A percentile compares a stretch with the other conserved stretches of the same genome.
Conservation (phyloP, 495 filamentous ascomycete genomes). For the Penicillium maclennaniae region DNA sequence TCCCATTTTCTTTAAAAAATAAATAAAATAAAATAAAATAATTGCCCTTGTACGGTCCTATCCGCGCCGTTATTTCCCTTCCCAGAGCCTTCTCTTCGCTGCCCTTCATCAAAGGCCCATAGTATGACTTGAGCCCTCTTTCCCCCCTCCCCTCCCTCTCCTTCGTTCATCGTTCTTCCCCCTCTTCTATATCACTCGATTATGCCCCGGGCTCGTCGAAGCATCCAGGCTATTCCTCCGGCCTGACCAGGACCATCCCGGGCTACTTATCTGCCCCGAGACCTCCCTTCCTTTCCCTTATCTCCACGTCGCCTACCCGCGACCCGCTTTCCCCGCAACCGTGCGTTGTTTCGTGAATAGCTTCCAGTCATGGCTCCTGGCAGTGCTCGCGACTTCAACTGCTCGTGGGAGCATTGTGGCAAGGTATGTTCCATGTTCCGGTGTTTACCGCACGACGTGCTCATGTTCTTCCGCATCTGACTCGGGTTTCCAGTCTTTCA, state of each 20-base stretch:
- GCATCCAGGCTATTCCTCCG: slow-evolving; percentile 18
- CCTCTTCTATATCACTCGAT: slow-evolving; percentile 14
- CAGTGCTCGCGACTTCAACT: slow-evolving; percentile 44
- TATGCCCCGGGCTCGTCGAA: slow-evolving; percentile 19
- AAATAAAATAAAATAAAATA: neutral
- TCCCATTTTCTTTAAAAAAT: neutral
- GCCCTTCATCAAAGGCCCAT: neutral
- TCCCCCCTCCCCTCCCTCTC: slow-evolving; percentile 3
- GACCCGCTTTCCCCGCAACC: slow-evolving; percentile 22
- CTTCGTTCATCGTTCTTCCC: slow-evolving; percentile 3
- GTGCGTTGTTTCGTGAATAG: neutral
- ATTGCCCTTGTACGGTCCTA: slow-evolving; percentile 12
- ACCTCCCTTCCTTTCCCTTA: slow-evolving; percentile 3
- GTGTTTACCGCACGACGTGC: neutral
- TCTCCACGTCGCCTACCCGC: slow-evolving; percentile 12
- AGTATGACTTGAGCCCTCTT: slow-evolving; percentile 11
- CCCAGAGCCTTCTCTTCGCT: slow-evolving; percentile 7
- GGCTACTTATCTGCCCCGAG: slow-evolving; percentile 5
- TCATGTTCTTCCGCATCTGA: slow-evolving; percentile 3
- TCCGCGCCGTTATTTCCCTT: slow-evolving; percentile 28
- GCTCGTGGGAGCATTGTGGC: slow-evolving; percentile 45
- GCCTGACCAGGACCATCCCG: slow-evolving; percentile 20
- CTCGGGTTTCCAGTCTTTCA: slow-evolving; percentile 63
- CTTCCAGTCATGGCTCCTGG: slow-evolving; percentile 40
- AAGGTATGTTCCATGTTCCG: slow-evolving; percentile 37